Percentiles rank a stretch among this genome's conserved stretches.
These are phyloP conservation scores for Geoglossum cookeanum DNA, from an alignment of 2,329 filamentous ascomycete species.

Conservation along the genomic window DNA sequence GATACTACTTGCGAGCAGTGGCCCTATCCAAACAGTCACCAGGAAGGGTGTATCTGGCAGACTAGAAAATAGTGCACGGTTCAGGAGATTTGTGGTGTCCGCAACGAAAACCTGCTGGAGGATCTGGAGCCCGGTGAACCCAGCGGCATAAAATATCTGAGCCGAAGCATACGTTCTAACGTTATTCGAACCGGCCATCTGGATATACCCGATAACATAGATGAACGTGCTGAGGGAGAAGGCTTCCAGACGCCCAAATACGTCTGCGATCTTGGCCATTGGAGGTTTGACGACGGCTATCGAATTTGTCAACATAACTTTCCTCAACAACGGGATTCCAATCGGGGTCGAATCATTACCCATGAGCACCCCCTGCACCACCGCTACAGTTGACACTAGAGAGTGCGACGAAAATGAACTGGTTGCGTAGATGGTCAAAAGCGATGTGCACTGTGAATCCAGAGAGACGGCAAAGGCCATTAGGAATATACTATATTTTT, in stretches of 20 bases:
- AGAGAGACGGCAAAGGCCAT: conserved; percentile 49
- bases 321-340: not conserved
- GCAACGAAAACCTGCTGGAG: conserved; percentile 25
- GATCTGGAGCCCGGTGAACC: conserved; percentile 22
- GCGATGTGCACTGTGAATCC: conserved; percentile 42
- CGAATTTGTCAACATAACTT: conserved; percentile 9
- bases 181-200: conserved; percentile 27
- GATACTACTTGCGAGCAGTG: conserved; percentile 23
- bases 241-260: conserved; percentile 29
- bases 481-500: conserved; percentile 25
- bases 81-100: conserved; percentile 25
- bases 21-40: conserved; percentile 26
- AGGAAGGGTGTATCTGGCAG: conserved; percentile 27
- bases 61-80: conserved; percentile 25
- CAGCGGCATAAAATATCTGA: conserved; percentile 10
- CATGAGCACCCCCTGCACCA: conserved; percentile 45
- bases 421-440: conserved; percentile 44
- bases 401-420: conserved; percentile 45
- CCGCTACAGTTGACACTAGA: conserved; percentile 43
- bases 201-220: conserved; percentile 13
- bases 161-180: conserved; percentile 34
- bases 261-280: conserved; percentile 30
- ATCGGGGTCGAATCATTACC: conserved; percentile 20
- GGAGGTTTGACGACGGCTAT: conserved; percentile 21
- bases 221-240: conserved; percentile 26